Evolutionary conservation across 1,284 basidiomycete species (phyloP), one percentile per base, ranked within the genome.

Genomic region (Coriolopsis trogii): DNA sequence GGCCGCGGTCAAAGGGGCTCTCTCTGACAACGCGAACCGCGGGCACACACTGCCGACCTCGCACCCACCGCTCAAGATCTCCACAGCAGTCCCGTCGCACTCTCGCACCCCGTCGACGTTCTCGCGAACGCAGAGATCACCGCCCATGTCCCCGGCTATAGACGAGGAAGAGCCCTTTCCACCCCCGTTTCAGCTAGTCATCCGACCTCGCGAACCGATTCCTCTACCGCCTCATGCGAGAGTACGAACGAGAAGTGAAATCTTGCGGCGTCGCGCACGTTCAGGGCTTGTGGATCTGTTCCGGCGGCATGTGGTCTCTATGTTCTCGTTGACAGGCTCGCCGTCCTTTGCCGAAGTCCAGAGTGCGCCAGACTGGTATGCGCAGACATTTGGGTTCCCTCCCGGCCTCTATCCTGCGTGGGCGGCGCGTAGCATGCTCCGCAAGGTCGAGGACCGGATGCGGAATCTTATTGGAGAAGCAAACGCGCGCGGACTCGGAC

Each of bases 221-320:
- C 50, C 45, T 12, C 52, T 44, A 4, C 56, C 58, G 0, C 21
- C 36, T 18, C 38, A 41, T 12, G 26, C 10, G 13, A 47, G 39
- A 15, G 25, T 36, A 10, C 41, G 45, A 8, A 30, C 51, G 15
- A 38, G 46, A 9, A 56, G 61, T 1, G 55, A 60, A n/a, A 44
- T 49, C 30, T 78, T 90, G 49, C 82, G 89, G 25, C 75, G 80
- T 43, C 79, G 81, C 51, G 91, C 91, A 3, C 85, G 91, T 28
- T 87, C 89, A 8, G 72, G 80, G 3, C 78, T 94, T 10, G 80
- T 93, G 13, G 89, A 94, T 63, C 78, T 84, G 3, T 93, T 86
- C 66, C 79, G 90, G 16, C 78, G 78, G 18, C 80, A 84, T 64
- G 81, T 92, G 24, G 65, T 91, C 21, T 72, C 57, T 3, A 80